Evolutionary conservation across 352 stramenopile species (phyloP), one percentile per base, ranked within the genome.

Genomic region (Globisporangium rhizosaccharum): DNA sequence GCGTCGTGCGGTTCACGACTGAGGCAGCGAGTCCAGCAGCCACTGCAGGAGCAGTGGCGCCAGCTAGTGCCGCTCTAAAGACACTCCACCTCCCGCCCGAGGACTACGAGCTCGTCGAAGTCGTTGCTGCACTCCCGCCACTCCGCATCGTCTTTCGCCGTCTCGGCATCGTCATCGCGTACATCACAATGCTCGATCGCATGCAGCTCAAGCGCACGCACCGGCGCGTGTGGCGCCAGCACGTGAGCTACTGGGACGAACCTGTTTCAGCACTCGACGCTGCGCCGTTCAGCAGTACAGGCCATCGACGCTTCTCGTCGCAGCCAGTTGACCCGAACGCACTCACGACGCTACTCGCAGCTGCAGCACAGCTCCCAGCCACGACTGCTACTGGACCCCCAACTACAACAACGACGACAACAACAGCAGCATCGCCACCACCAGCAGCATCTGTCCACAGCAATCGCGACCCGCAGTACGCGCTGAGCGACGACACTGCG

Each of bases 81-180:
- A 30, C n/a, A 8, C 7, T 33, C 15, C n/a, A 28, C 18, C n/a
- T 33, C 15, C 53, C 63, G 15, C 23, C 66, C 0, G 75, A 87
- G 26, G 82, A 87, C 50, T 91, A 72, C 53, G 68, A 78, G 33
- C 46, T 89, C 42, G 69, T 89, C 11, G 82, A 91, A 11, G 63
- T 91, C 25, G 66, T 76, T n/a, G 75, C 79, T 14, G 65, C 66
- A 25, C 55, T 91, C 18, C 82, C 82, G 15, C 77, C 79, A 3
- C 65, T 88, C 0, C 63, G 66, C 11, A 47, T 88, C 12, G 61
- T 89, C 1, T 80, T 89, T 47, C 74, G 82, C 17, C 77, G 79
- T 11, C 75, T 91, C 28, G 59, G 76, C 0, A 54, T 78, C 51
- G 73, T 65, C 11, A 84, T 91, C 49, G 62, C 67, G 12, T 91